These are phyloP conservation scores for Myxozyma nipponensis DNA, from an alignment of 805 yeast genomes.

Conservation along the genomic window DNA sequence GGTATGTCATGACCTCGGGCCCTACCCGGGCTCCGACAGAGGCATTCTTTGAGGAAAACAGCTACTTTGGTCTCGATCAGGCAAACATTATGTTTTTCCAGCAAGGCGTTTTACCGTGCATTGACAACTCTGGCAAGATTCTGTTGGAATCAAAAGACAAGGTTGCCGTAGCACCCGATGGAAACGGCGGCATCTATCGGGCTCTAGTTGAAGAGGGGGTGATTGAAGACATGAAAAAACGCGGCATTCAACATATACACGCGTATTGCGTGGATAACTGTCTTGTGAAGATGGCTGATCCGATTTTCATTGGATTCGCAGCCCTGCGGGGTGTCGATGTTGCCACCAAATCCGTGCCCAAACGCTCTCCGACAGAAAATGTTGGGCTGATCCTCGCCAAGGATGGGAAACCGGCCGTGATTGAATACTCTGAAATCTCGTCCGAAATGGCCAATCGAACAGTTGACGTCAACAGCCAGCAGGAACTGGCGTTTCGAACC, in stretches of 20 bases:
- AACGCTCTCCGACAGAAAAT: constrained; percentile 77
- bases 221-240: constrained; percentile 59
- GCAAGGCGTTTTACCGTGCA: constrained; percentile 94
- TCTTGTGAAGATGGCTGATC: constrained; percentile 89
- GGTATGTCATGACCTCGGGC: constrained; percentile 94
- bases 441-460: constrained; percentile 62
- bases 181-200: constrained; percentile 93
- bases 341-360: constrained; percentile 93
- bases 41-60: constrained; percentile 55
- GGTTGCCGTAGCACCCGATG: constrained; percentile 89
- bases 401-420: constrained; percentile 71
- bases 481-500: constrained; percentile 66
- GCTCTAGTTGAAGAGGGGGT: constrained; percentile 66
- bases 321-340: constrained; percentile 61
- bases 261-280: constrained; percentile 97
- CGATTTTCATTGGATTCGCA: constrained; percentile 82
- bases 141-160: constrained; percentile 53
- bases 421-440: constrained; percentile 90
- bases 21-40: constrained; percentile 80
- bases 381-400: constrained; percentile 82
- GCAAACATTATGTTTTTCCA: constrained; percentile 74
- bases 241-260: constrained; percentile 83
- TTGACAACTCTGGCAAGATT: constrained; percentile 68
- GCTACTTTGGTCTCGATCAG: constrained; percentile 65
- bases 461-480: constrained; percentile 45